A percentile compares a stretch with the other conserved stretches of the same genome.
Evolutionary conservation across 2,329 filamentous ascomycete species (phyloP).

Genomic region (Cryphonectria nitschkei): DNA sequence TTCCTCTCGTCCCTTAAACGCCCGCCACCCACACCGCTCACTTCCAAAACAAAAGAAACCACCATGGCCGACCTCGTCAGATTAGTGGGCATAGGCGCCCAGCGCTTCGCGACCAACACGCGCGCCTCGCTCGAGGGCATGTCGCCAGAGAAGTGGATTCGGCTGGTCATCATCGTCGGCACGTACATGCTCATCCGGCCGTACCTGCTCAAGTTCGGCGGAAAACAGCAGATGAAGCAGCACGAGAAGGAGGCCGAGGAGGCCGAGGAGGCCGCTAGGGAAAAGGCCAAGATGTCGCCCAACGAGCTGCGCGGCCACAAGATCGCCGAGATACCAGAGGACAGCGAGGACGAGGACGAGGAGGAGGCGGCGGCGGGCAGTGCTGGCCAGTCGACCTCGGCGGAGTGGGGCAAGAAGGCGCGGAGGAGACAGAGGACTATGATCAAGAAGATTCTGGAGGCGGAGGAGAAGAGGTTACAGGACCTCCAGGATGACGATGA

Average conservation of each 20-base stretch:
- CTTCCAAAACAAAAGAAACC: constrained; percentile 4
- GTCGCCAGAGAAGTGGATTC: constrained; percentile 62
- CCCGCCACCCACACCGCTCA: not conserved
- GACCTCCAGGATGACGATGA: constrained; percentile 65
- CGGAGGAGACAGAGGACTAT: constrained; percentile 69
- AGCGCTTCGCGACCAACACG: constrained; percentile 53
- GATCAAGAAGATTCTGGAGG: constrained; percentile 67
- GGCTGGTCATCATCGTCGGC: constrained; percentile 71
- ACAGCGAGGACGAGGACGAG: constrained; percentile 54
- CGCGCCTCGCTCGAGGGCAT: constrained; percentile 53
- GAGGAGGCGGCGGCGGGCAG: constrained; percentile 35
- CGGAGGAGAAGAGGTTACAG: constrained; percentile 61
- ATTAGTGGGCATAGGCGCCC: constrained; percentile 32
- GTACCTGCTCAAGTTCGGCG: constrained; percentile 71
- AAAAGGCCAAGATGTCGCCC: constrained; percentile 56
- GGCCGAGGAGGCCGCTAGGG: constrained; percentile 48
- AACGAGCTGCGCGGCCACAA: constrained; percentile 66
- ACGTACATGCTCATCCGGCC: constrained; percentile 76
- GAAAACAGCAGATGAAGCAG: constrained; percentile 64
- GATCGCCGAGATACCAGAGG: constrained; percentile 53
- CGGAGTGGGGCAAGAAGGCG: constrained; percentile 73
- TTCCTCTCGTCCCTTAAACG: not conserved
- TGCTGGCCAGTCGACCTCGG: constrained; percentile 47
- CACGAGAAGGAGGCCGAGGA: constrained; percentile 63
- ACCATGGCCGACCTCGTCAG: constrained; percentile 37